A percentile compares a stretch with the other conserved stretches of the same genome.
Evolutionary conservation across 2,329 filamentous ascomycete genomes (phyloP).

Genomic region (Aspergillus sojae): DNA sequence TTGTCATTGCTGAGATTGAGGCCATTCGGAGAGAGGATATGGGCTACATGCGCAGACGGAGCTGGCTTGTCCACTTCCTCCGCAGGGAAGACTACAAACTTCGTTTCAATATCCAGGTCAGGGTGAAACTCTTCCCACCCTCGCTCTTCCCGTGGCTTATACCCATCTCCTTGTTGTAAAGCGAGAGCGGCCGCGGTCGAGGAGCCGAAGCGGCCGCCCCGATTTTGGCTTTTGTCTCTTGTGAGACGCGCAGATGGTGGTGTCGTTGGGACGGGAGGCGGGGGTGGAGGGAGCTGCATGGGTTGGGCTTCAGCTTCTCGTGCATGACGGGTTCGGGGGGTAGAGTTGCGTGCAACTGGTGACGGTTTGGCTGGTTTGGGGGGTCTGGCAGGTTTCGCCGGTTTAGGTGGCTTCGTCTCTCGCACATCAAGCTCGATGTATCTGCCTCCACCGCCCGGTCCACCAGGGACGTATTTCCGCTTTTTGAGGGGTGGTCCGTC

Average conservation of each 20-base stretch:
- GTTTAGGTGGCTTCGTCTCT: slow-evolving; percentile 50
- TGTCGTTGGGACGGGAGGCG: slow-evolving; percentile 37
- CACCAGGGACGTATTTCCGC: slow-evolving; percentile 80
- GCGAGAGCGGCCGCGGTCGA: slow-evolving; percentile 84
- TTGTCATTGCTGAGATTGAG: slow-evolving; percentile 30
- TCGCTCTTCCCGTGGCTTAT: slow-evolving; percentile 94
- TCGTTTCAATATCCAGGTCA: slow-evolving; percentile 84
- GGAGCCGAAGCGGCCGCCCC: slow-evolving; percentile 78
- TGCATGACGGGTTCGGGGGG: slow-evolving; percentile 57
- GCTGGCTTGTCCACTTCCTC: slow-evolving; percentile 81
- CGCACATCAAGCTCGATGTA: slow-evolving; percentile 74
- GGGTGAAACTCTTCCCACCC: slow-evolving; percentile 98
- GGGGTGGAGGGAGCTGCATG: slow-evolving; percentile 29
- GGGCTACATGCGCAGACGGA: slow-evolving; percentile 51
- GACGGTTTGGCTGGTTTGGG: slow-evolving; percentile 45
- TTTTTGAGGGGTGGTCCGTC: slow-evolving; percentile 69
- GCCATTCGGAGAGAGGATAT: slow-evolving; percentile 31
- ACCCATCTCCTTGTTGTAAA: slow-evolving; percentile 89
- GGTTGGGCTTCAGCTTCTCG: slow-evolving; percentile 25
- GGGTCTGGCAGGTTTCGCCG: slow-evolving; percentile 8
- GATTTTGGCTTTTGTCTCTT: slow-evolving; percentile 47
- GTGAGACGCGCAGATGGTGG: slow-evolving; percentile 43
- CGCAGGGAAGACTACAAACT: slow-evolving; percentile 75
- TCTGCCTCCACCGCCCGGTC: slow-evolving; percentile 80
- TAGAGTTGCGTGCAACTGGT: slow-evolving; percentile 47